Conservation (phyloP, 768 basidiomycete species). For the Cyathus striatus region DNA sequence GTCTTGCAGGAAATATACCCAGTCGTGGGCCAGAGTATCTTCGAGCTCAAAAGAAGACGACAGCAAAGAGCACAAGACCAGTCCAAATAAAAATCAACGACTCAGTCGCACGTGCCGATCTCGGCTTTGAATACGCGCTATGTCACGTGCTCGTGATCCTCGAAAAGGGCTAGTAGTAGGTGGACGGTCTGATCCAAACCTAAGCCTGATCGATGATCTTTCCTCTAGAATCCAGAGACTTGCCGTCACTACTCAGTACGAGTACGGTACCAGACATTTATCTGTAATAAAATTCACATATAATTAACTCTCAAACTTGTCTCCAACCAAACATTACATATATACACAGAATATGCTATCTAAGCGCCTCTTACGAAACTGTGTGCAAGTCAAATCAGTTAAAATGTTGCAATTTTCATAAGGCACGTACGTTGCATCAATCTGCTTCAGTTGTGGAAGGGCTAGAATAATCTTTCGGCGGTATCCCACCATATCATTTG, state of each 20-base stretch:
- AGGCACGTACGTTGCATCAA: constrained; percentile 87
- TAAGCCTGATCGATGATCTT: no score
- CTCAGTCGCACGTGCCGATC: background rate
- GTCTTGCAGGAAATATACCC: background rate
- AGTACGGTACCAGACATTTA: no score
- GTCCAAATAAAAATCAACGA: background rate
- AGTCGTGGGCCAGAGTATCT: background rate
- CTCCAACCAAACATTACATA: no score
- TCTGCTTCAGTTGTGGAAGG: constrained; percentile 85
- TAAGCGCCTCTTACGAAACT: constrained; percentile 1
- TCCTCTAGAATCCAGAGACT: no score
- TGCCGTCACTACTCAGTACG: no score
- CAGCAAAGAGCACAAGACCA: background rate
- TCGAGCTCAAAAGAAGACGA: background rate
- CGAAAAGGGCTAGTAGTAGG: background rate
- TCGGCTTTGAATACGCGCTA: background rate
- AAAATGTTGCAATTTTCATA: background rate
- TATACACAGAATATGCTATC: no score
- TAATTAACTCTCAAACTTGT: no score
- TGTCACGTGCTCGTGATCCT: background rate
- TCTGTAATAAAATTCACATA: no score
- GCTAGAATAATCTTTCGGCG: constrained; percentile 86
- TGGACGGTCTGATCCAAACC: background rate
- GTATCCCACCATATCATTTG: constrained; percentile 69
- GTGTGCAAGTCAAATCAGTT: no score